Evolutionary conservation across 2,329 filamentous ascomycete genomes (phyloP).

Genomic region (Orbilia ellipsospora): DNA sequence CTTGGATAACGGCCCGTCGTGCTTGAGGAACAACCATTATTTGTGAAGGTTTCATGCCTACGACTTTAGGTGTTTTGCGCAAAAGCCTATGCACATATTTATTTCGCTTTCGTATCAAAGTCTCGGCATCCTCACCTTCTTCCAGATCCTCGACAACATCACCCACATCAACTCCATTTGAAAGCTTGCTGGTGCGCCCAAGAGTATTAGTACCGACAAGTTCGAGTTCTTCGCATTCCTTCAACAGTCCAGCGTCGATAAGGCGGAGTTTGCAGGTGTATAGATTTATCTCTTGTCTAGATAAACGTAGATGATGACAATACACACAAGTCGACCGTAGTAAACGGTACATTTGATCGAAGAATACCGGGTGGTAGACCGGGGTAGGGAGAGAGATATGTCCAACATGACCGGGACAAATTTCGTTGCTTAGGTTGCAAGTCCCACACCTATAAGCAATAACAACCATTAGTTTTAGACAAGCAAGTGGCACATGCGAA

Average conservation of each 20-base stretch:
- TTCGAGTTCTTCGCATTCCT: slow-evolving; percentile 71
- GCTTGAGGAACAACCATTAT: slow-evolving; percentile 85
- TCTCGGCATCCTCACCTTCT: slow-evolving; percentile 74
- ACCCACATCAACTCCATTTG: slow-evolving; percentile 59
- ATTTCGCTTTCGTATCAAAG: slow-evolving; percentile 67
- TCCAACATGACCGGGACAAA: slow-evolving; percentile 91
- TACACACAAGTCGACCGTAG: slow-evolving; percentile 89
- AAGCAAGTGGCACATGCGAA: no score
- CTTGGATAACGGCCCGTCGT: slow-evolving; percentile 79
- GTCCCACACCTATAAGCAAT: slow-evolving; percentile 78
- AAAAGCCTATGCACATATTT: slow-evolving; percentile 79
- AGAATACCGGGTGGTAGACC: slow-evolving; percentile 95
- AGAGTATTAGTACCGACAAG: slow-evolving; percentile 56
- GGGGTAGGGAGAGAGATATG: slow-evolving; percentile 94
- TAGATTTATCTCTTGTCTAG: slow-evolving; percentile 78
- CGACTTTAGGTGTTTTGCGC: slow-evolving; percentile 64
- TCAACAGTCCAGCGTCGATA: slow-evolving; percentile 82
- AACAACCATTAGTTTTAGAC: slow-evolving; percentile 19
- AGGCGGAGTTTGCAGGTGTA: slow-evolving; percentile 86
- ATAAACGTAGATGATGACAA: slow-evolving; percentile 85
- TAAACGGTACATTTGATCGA: slow-evolving; percentile 88
- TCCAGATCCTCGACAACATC: slow-evolving; percentile 68
- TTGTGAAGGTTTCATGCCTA: slow-evolving; percentile 70
- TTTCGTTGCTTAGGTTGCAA: slow-evolving; percentile 82
- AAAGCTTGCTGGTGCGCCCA: slow-evolving; percentile 34